These are phyloP conservation scores for Rhizopus sp. DNA, from an alignment of 371 early-diverging fungal genomes.

Conservation along the genomic window DNA sequence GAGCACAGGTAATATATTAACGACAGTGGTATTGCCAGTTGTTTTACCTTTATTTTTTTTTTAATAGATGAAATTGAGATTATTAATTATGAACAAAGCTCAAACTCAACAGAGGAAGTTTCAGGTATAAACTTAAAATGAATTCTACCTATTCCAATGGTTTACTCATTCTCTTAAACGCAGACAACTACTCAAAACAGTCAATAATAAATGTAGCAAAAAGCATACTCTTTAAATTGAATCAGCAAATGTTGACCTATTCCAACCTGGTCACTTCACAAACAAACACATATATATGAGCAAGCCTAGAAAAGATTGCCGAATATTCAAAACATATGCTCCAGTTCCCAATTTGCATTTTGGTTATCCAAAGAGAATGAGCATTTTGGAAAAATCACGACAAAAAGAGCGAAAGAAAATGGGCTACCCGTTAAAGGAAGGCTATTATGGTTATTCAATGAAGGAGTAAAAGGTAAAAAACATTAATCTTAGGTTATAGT, in stretches of 20 bases:
- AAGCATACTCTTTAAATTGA: conserved; percentile 4
- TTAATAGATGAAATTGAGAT: conserved; percentile 1
- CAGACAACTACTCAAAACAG: conserved; percentile 3
- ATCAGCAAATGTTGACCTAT: conserved; percentile 3
- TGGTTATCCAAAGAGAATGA: conserved; percentile 1
- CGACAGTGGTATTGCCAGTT: conserved; percentile 4
- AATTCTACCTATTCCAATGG: conserved; percentile 2
- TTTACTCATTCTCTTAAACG: conserved; percentile 1
- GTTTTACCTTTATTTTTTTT: conserved; percentile 2
- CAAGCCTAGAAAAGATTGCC: not conserved
- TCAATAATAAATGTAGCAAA: conserved; percentile 4
- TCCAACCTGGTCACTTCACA: not conserved
- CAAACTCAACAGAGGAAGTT: conserved; percentile 1
- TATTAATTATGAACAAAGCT: not conserved
- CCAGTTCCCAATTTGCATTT: not conserved
- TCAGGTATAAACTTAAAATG: conserved; percentile 3
- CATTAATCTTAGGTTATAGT: not conserved
- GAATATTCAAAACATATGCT: not conserved
- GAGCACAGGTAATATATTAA: conserved; percentile 3
- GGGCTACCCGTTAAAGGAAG: conserved; percentile 1
- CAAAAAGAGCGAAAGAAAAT: conserved; percentile 1
- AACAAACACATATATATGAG: conserved; percentile 1
- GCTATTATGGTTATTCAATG: conserved; percentile 2
- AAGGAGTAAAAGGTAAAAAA: not conserved
- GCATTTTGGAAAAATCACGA: conserved; percentile 4